Percentiles rank a stretch among this genome's conserved stretches.
These are phyloP conservation scores for Aspergillus hortae DNA, from an alignment of 2,329 filamentous ascomycete species.

Conservation along the genomic window DNA sequence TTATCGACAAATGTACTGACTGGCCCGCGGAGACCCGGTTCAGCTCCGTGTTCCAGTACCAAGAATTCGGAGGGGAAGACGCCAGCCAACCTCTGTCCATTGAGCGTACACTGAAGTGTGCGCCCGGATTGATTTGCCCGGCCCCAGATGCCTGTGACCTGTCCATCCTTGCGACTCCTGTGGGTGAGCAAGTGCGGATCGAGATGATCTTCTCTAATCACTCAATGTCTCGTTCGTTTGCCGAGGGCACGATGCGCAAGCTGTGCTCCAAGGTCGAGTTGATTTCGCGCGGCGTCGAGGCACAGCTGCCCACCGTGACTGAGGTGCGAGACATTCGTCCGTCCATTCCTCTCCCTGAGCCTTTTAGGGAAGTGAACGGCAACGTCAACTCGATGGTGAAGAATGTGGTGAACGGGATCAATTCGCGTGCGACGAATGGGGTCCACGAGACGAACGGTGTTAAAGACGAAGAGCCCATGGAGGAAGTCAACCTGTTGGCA, in stretches of 20 bases:
- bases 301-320: not conserved
- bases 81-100: slow-evolving; percentile 9
- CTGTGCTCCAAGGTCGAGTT: slow-evolving; percentile 4
- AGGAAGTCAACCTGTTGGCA: slow-evolving; percentile 7
- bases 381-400: slow-evolving; percentile 6
- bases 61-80: slow-evolving; percentile 26
- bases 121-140: slow-evolving; percentile 12
- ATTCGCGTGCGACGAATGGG: slow-evolving; percentile 5
- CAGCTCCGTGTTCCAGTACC: slow-evolving; percentile 54
- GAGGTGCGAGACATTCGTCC: not conserved
- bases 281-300: slow-evolving; percentile 5
- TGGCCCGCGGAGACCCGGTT: slow-evolving; percentile 55
- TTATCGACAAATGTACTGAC: slow-evolving; percentile 52
- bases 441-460: not conserved
- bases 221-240: slow-evolving; percentile 8
- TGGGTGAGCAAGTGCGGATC: slow-evolving; percentile 8
- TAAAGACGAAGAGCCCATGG: not conserved
- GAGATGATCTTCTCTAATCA: slow-evolving; percentile 15
- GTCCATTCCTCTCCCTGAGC: slow-evolving; percentile 8
- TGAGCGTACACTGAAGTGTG: slow-evolving; percentile 5
- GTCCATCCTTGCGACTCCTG: slow-evolving; percentile 10
- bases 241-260: slow-evolving; percentile 5
- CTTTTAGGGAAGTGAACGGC: not conserved
- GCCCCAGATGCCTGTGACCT: slow-evolving; percentile 11
- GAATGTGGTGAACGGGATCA: slow-evolving; percentile 8